phyloP scores from a whole-genome alignment of 495 filamentous ascomycete species.

The Aspergillus leporis region DNA sequence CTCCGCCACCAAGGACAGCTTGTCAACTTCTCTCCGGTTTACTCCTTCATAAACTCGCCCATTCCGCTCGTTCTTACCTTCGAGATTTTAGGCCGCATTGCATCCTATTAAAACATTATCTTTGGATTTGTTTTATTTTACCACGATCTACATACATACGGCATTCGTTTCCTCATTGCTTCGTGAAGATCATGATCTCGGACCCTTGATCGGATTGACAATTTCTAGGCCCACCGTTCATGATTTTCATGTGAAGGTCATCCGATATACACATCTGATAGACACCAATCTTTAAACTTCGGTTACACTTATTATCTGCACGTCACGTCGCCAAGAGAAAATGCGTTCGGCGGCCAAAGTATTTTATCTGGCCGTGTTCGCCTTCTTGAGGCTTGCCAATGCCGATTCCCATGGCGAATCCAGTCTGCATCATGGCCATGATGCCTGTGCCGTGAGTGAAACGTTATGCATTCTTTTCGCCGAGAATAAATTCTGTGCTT shows the following conservation, averaged over 20 bases:
- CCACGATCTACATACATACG: constrained; percentile 1
- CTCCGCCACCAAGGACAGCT: constrained; percentile 33
- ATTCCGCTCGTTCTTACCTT: constrained; percentile 12
- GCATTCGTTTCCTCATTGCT: background rate
- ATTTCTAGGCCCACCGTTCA: constrained; percentile 10
- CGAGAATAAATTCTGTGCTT: constrained; percentile 8
- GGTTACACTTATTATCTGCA: background rate
- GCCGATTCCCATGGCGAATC: constrained; percentile 32
- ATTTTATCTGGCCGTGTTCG: constrained; percentile 77
- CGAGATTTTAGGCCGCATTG: background rate
- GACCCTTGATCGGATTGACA: constrained; percentile 4
- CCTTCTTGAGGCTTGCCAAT: constrained; percentile 59
- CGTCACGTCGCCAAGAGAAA: constrained; percentile 8
- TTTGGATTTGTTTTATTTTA: background rate
- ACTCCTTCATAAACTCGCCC: constrained; percentile 15
- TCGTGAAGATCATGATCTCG: background rate
- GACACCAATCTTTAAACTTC: background rate
- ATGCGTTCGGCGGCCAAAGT: constrained; percentile 69
- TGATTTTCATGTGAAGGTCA: constrained; percentile 19
- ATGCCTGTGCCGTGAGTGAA: constrained; percentile 67
- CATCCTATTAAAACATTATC: background rate
- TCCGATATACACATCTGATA: background rate
- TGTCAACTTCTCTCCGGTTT: constrained; percentile 30
- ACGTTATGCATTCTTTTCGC: background rate
- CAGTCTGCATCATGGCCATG: constrained; percentile 19